Evolutionary conservation across 345 rosid genomes (phyloP), one percentile per base, ranked within the genome.

Genomic region (Salix exigua): DNA sequence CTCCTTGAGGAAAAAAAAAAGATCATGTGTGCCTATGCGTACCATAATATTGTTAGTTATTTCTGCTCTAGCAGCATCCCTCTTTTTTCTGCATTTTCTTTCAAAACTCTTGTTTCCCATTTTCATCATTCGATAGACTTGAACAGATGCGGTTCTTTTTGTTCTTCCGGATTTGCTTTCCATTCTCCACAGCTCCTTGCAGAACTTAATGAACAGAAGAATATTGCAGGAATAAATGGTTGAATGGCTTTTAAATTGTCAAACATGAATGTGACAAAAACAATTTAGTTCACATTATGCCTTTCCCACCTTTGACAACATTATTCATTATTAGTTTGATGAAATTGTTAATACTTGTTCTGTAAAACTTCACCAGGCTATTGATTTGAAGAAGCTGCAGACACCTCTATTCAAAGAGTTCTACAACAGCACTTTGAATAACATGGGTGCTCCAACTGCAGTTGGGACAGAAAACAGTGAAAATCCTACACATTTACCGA

Each of bases 331-430:
- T 26, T 58, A 25, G 40, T 50, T 17, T 6, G 61, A 70, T 65
- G 10, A 4, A 31, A 30, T 9, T 37, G 8, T 66, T 26, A 55
- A 25, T 2, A 30, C 18, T 42, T 68, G 58, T 68, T 38, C n/a
- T 50, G 5, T 25, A 12, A 44, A 76, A 35, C 26, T 70, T 76
- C 68, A 72, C 64, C 30, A 94, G 98, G 84, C 80, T 77, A 68
- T 73, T 25, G 84, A 81, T 68, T 63, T 81, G 80, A 81, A 77
- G 78, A 81, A 81, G 75, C 71, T 81, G 68, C 84, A 81, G 74
- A 77, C 84, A 7, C 83, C 83, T 75, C 77, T 80, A 21, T 80
- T 72, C 37, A 60, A 76, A 48, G 77, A 81, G 71, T 81, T 81
- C 71, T 81, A 73, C 75, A 77, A 68, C 78, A 58, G 63, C 16